phyloP scores from a whole-genome alignment of 805 yeast species.

The Zygotorulaspora florentina region DNA sequence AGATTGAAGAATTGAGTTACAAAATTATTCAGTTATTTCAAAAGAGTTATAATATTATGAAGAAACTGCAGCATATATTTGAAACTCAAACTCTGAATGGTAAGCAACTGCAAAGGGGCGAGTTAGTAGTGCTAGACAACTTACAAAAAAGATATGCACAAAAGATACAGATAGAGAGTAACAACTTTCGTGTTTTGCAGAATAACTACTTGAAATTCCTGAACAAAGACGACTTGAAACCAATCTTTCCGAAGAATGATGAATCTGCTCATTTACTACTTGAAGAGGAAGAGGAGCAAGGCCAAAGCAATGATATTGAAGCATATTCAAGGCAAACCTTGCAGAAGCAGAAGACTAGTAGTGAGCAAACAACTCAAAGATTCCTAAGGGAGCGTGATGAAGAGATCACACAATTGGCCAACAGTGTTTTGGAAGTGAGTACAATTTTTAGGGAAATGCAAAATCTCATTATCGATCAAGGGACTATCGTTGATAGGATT shows the following conservation, averaged over 20 bases:
- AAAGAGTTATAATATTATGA: constrained; percentile 69
- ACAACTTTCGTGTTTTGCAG: constrained; percentile 80
- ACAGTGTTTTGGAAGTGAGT: constrained; percentile 89
- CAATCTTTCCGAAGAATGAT: constrained; percentile 31
- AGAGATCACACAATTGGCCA: constrained; percentile 86
- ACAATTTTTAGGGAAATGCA: constrained; percentile 93
- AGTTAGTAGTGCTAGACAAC: constrained; percentile 66
- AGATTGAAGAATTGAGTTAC: constrained; percentile 74
- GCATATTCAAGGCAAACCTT: constrained; percentile 35
- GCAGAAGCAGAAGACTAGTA: constrained; percentile 30
- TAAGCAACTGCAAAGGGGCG: constrained; percentile 37
- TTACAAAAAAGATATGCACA: constrained; percentile 81
- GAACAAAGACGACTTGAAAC: constrained; percentile 71
- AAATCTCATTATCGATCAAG: constrained; percentile 88
- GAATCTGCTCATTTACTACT: constrained; percentile 25
- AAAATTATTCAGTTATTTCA: constrained; percentile 74
- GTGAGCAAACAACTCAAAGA: constrained; percentile 18
- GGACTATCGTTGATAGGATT: constrained; percentile 86
- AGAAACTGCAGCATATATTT: constrained; percentile 51
- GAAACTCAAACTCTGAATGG: constrained; percentile 38
- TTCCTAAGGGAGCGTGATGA: constrained; percentile 62
- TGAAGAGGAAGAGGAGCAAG: constrained; percentile 36
- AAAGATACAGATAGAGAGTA: constrained; percentile 72
- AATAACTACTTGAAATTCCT: constrained; percentile 82
- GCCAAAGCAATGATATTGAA: constrained; percentile 34